phyloP scores from a whole-genome alignment of 75 land plant species.

The Selaginella tamariscina region DNA sequence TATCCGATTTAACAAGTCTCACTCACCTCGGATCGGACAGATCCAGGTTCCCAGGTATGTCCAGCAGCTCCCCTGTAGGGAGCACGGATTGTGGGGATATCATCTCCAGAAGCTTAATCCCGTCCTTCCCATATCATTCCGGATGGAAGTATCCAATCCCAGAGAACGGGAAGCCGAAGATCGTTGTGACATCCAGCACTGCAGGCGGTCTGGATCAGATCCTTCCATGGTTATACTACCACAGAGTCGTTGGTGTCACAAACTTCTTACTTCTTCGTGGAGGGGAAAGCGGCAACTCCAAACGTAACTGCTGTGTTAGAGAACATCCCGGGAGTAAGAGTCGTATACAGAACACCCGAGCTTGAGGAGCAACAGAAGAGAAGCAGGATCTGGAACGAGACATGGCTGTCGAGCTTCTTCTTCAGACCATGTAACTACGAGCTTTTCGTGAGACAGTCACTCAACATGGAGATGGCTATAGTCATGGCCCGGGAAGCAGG shows the following conservation, averaged over 20 bases:
- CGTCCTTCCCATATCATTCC: conserved; percentile 50
- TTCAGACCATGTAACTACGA: conserved; percentile 9
- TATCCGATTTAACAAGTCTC: conserved; percentile 42
- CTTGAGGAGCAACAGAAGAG: conserved; percentile 1
- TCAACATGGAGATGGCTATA: conserved; percentile 13
- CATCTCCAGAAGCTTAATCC: conserved; percentile 23
- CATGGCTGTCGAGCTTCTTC: conserved; percentile 1
- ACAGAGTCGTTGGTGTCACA: conserved; percentile 17
- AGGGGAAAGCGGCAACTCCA: conserved; percentile 5
- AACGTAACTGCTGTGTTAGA: background rate
- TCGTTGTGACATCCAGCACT: conserved; percentile 68
- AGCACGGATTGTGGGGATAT: conserved; percentile 39
- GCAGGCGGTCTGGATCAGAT: conserved; percentile 91
- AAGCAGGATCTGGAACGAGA: conserved; percentile 8
- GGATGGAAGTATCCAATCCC: conserved; percentile 51
- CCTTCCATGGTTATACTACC: conserved; percentile 82
- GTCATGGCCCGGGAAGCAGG: conserved; percentile 11
- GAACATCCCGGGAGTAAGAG: conserved; percentile 10
- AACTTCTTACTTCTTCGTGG: conserved; percentile 13
- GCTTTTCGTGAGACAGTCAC: conserved; percentile 3
- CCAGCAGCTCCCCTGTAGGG: conserved; percentile 1
- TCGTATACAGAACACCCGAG: background rate
- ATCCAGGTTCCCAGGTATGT: conserved; percentile 62
- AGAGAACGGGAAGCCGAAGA: conserved; percentile 53
- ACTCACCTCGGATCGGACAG: conserved; percentile 33